Base-by-base conservation (phyloP, 495 filamentous ascomycete species). In the Penicillium longicatenatum region DNA sequence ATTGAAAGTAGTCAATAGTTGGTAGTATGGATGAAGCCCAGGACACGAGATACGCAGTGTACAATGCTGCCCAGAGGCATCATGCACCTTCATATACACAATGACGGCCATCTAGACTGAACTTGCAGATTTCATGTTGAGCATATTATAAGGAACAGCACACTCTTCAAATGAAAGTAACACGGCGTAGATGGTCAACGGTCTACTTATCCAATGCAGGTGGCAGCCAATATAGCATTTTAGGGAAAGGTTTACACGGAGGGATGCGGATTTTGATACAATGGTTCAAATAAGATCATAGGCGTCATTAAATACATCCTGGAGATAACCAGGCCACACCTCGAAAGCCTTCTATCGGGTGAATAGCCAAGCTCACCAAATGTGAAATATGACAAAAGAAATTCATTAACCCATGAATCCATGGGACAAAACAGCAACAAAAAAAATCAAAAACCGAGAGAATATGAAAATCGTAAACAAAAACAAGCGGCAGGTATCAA, bases 341-440 rank as follows among this genome's bases (percentile, higher is more conserved):
- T 49, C 45, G 45, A 59, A 54, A 29, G 45, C 47, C 17, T 41
- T 50, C 37, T 39, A 53, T 60, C 48, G n/a, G 46, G 26, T 45
- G 37, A 39, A 37, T 31, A 50, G 37, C 52, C 50, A 52, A 45
- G 56, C 47, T 46, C 54, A 54, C 52, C 56, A 62, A 52, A 21
- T 26, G 58, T 57, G 59, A 55, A 37, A 61, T 60, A 66, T 60
- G 60, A 66, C 62, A 69, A 68, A 68, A 43, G 64, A 62, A 64
- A 64, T 65, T 66, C 60, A 71, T 69, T 45, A 66, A 54, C 37
- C 37, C 37, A 39, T 16, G 37, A 39, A 17, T n/a, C 14, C 37
- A 39, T 6, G 26, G 35, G 21, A 60, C 51, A 58, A 61, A 29
- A 52, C 50, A 41, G 46, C 29, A 57, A 59, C 54, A 35, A 4